Evolutionary conservation across 164 flowering plant species (phyloP), one percentile per base, ranked within the genome.

Genomic region (Tetrastigma voinierianum): DNA sequence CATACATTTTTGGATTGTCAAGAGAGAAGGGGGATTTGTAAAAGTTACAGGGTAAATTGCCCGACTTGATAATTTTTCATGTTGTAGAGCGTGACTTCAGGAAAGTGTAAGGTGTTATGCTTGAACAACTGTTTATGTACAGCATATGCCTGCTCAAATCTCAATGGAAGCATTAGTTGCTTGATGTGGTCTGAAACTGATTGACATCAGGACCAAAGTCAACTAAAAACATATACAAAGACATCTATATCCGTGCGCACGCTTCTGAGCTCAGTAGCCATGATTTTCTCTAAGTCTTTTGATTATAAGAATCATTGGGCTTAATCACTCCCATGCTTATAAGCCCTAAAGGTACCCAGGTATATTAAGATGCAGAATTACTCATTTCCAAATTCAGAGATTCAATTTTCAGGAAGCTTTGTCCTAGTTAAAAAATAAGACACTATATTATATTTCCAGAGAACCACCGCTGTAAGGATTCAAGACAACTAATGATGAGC

Each of bases 1-100:
- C 17, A 19, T 25, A 44, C 7, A 1, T 44, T 13, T 1, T 20
- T 55, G 43, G 46, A 20, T 20, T 77, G 80, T 9, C 9, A 8
- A n/a, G 9, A 9, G 43, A 0, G 70, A 54, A 16, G 65, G 45
- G 2, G 69, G 73, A 14, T 70, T 70, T 17, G 1, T 20, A 53
- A 70, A 65, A 23, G 20, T 58, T 16, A 4, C 19, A 14, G 44
- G 11, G 12, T 45, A 64, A 51, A 12, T 2, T 70, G 18, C 73
- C 68, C 0, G 64, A 64, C 12, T 2, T 62, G 1, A 43, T 55
- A 10, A 13, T 0, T 1, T 18, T 3, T 19, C 16, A 55, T 52
- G 64, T 57, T 19, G 25, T 1, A 4, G 10, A n/a, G 3, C n/a
- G 44, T 59, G 62, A 59, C 18, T 18, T 59, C 3, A 32, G 18